Evolutionary conservation across 768 basidiomycete species (phyloP).

Genomic region (Auriculariales sp.): DNA sequence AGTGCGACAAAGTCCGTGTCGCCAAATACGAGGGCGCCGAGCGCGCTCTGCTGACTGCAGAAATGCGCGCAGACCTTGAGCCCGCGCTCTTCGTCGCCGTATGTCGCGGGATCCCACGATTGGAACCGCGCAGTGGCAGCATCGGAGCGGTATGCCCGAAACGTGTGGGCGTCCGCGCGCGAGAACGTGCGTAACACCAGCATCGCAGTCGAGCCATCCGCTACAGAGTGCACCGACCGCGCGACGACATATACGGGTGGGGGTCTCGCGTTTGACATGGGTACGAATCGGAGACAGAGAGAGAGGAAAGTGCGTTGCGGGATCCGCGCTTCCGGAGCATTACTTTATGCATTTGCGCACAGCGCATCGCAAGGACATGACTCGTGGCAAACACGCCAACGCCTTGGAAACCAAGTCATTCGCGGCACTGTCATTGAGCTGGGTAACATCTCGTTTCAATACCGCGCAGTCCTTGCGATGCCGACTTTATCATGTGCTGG

Average conservation of each 20-base stretch:
- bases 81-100: neutral
- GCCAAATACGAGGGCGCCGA: neutral
- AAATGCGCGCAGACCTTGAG: neutral
- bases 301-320: too few species aligned
- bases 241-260: neutral
- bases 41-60: neutral
- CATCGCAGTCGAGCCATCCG: neutral
- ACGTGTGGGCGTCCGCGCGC: neutral
- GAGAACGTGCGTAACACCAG: neutral
- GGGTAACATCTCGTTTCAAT: too few species aligned
- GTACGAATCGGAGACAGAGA: too few species aligned
- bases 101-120: neutral
- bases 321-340: too few species aligned
- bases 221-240: neutral
- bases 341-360: too few species aligned
- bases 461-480: too few species aligned
- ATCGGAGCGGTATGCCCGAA: neutral
- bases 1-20: neutral
- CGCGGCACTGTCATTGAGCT: too few species aligned
- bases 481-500: too few species aligned
- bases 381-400: too few species aligned
- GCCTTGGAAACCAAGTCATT: too few species aligned
- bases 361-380: too few species aligned
- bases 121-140: neutral
- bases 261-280: too few species aligned